phyloP scores from a whole-genome alignment of 2,329 filamentous ascomycete genomes.

The Daldinia eschscholtzii region DNA sequence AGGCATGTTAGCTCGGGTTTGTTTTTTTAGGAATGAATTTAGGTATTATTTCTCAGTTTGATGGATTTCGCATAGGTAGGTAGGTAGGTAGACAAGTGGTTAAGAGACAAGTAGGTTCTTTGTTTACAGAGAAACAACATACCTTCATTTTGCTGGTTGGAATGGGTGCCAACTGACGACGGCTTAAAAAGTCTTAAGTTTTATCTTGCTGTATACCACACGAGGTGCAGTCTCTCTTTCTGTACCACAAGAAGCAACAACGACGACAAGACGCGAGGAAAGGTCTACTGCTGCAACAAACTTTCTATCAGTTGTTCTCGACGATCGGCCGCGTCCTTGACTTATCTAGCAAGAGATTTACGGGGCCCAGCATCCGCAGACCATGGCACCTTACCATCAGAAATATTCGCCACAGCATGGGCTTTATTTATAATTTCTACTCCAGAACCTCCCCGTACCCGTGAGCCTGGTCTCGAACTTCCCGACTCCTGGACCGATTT shows the following conservation, averaged over 20 bases:
- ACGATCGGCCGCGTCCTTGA: conserved; percentile 24
- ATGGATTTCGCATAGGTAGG: neutral
- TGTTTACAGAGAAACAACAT: neutral
- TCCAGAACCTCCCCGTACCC: conserved; percentile 11
- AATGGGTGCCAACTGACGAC: neutral
- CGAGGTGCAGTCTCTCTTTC: neutral
- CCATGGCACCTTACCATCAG: conserved; percentile 26
- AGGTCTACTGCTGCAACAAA: neutral
- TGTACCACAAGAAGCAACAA: conserved; percentile 5
- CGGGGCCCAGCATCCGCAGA: conserved; percentile 12
- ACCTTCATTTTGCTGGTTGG: conserved; percentile 32
- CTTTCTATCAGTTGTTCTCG: conserved; percentile 1
- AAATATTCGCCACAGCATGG: conserved; percentile 15
- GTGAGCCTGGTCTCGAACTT: conserved; percentile 37
- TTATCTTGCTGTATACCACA: neutral
- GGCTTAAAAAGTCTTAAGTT: neutral
- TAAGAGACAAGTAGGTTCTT: neutral
- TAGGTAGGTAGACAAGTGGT: too few relatives aligned
- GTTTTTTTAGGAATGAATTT: neutral
- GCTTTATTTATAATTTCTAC: conserved; percentile 23
- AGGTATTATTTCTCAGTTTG: neutral
- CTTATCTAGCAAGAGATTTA: conserved; percentile 36
- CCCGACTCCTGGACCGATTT: conserved; percentile 23
- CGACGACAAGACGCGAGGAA: conserved; percentile 2
- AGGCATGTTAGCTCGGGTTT: conserved; percentile 12